phyloP scores from a whole-genome alignment of 768 basidiomycete genomes.

The Asterophora lycoperdoides region DNA sequence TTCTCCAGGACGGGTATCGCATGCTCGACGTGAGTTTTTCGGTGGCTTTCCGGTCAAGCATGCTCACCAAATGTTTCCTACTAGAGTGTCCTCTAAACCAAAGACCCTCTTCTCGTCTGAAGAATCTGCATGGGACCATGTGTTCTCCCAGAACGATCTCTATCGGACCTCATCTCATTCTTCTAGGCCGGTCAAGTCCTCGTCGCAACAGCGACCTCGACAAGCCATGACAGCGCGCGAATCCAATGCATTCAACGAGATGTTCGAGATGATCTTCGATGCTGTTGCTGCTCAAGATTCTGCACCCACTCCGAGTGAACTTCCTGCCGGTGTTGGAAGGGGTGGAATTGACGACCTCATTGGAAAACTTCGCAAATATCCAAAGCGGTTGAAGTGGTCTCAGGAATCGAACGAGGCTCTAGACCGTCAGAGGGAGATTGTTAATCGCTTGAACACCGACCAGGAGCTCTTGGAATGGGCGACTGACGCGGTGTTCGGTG shows the following conservation, averaged over 20 bases:
- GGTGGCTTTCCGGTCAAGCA: neutral
- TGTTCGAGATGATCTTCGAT: slow-evolving; percentile 70
- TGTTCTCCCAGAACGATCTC: slow-evolving; percentile 45
- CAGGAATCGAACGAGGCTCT: slow-evolving; percentile 49
- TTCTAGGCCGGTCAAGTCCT: neutral
- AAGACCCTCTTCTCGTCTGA: slow-evolving; percentile 32
- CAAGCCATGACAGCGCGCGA: slow-evolving; percentile 70
- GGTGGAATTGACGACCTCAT: slow-evolving; percentile 47
- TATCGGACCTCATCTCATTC: slow-evolving; percentile 13
- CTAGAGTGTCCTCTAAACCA: neutral
- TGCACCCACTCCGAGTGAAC: slow-evolving; percentile 7
- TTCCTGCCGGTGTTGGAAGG: slow-evolving; percentile 19
- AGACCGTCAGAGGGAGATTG: slow-evolving; percentile 69
- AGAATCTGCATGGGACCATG: slow-evolving; percentile 47
- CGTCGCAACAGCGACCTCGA: slow-evolving; percentile 26
- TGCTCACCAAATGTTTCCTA: neutral
- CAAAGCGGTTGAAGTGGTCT: slow-evolving; percentile 48
- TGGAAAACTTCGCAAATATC: slow-evolving; percentile 48
- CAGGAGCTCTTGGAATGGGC: slow-evolving; percentile 73
- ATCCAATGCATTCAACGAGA: slow-evolving; percentile 60
- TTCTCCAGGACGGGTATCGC: neutral
- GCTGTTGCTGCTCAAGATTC: slow-evolving; percentile 37
- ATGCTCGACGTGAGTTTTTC: neutral
- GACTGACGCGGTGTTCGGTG: slow-evolving; percentile 60
- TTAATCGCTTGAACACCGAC: slow-evolving; percentile 67